Base-by-base conservation (phyloP, 176 grass and related monocot genomes). In the Leersia perrieri region DNA sequence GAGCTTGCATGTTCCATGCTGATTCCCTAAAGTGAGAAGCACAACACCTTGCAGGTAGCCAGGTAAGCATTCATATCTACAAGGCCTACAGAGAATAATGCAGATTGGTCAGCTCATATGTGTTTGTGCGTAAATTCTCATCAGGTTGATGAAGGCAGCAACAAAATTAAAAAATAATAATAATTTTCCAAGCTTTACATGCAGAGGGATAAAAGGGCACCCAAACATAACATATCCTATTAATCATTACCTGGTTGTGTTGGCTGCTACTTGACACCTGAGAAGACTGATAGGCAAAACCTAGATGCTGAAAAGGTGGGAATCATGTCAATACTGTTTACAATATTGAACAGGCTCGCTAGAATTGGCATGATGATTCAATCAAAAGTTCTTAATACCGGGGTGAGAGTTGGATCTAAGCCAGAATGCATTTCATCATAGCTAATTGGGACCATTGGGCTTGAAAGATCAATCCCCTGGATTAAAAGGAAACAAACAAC, bases 391-490 rank as follows among this genome's bases (percentile, higher is more conserved):
- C 66, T 83, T 71, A 87, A 80, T 80, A 91, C 84, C 60, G 80
- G 80, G 65, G 84, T 31, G 60, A 80, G 87, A 41, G 61, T 41
- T 18, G 51, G 31, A 84, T 71, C 68, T 70, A 87, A 55, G 26
- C 84, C 47, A 31, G 84, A 47, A 40, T 76, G 89, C 73, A 87
- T 87, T 91, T 70, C 69, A 63, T 87, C 89, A n/a, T 75, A 87
- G 42, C 70, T 78, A 74, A 87, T 84, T 49, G 89, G 89, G 23
- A 33, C 89, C 38, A 75, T 70, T 3, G 84, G 80, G 39, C 69
- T 84, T 58, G 89, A 90, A 69, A 90, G 74, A 80, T 80, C 75
- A 53, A 90, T 80, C 39, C 88, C 84, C 89, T 90, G 34, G 12
- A 63, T 60, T 11, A 27, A 70, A 32, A 68, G 32, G 70, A 74